These are phyloP conservation scores for Cladochytrium tenue DNA, from an alignment of 371 early-diverging fungal species.

Conservation along the genomic window DNA sequence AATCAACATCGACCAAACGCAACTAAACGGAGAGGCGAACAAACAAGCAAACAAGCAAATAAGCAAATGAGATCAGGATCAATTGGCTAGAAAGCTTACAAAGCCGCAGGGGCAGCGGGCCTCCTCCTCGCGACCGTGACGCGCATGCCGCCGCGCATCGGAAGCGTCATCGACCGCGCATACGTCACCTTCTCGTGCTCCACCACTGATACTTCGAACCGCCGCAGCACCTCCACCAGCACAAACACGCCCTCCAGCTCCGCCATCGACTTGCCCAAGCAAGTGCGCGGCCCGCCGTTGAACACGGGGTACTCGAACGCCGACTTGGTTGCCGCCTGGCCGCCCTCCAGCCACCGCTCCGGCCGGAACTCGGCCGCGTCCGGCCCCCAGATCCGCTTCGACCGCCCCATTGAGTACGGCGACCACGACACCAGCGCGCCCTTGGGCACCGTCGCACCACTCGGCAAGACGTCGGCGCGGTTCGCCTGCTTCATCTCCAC, in stretches of 20 bases:
- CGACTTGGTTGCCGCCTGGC: slow-evolving; percentile 16
- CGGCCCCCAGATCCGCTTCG: slow-evolving; percentile 59
- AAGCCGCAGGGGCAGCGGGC: too few relatives aligned
- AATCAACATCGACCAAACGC: too few relatives aligned
- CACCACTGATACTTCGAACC: slow-evolving; percentile 22
- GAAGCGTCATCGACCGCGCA: slow-evolving; percentile 20
- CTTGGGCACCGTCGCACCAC: slow-evolving; percentile 61
- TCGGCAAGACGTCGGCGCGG: slow-evolving; percentile 68
- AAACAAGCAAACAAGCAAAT: too few relatives aligned
- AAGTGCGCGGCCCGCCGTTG: slow-evolving; percentile 72
- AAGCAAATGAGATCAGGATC: too few relatives aligned
- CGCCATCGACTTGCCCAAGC: slow-evolving; percentile 50
- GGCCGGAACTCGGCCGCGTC: slow-evolving; percentile 64
- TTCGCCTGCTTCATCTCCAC: slow-evolving; percentile 63
- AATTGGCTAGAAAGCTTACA: too few relatives aligned
- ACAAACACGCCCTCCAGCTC: slow-evolving; percentile 32
- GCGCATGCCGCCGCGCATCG: slow-evolving; percentile 24
- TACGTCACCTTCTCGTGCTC: slow-evolving; percentile 20
- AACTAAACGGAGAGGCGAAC: too few relatives aligned
- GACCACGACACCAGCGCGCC: slow-evolving; percentile 56
- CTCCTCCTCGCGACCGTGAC: too few relatives aligned
- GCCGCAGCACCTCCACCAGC: slow-evolving; percentile 17
- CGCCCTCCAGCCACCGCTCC: slow-evolving; percentile 56
- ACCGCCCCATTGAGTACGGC: slow-evolving; percentile 60
- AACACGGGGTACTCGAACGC: slow-evolving; percentile 28